Evolutionary conservation across 148 eudicot species (phyloP).

Genomic region (Diospyros lotus): DNA sequence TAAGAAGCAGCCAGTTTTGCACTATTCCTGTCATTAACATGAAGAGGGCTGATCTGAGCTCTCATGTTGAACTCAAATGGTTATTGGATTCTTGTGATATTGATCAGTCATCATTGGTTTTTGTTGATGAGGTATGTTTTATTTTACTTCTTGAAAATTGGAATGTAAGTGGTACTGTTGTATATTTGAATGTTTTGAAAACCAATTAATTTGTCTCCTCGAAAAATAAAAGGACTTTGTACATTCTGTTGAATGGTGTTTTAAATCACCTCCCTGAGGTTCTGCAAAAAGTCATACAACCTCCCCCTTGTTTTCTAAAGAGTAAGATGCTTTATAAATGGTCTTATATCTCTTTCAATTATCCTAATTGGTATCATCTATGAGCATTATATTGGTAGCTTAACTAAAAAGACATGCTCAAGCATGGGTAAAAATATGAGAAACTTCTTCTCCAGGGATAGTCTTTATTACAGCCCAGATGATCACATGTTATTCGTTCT

Average conservation of each 20-base stretch:
- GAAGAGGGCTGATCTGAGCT: slow-evolving; percentile 39
- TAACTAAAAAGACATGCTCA: too few species aligned
- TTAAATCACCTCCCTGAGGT: neutral
- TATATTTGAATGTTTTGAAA: too few species aligned
- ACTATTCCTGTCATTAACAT: slow-evolving; percentile 46
- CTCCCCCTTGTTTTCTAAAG: neutral
- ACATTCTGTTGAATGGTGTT: neutral
- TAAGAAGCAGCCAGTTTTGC: slow-evolving; percentile 22
- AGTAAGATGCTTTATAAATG: neutral
- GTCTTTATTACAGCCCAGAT: too few species aligned
- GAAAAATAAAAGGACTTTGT: neutral
- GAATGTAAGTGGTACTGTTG: neutral
- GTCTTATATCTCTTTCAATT: neutral
- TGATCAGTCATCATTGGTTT: slow-evolving; percentile 32
- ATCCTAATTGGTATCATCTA: neutral
- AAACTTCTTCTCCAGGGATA: too few species aligned
- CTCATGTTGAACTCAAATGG: slow-evolving; percentile 38
- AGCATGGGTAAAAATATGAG: too few species aligned
- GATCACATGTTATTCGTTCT: too few species aligned
- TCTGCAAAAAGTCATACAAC: neutral
- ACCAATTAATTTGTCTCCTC: too few species aligned
- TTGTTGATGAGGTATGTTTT: slow-evolving; percentile 37
- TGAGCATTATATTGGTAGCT: too few species aligned
- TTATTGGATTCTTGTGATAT: slow-evolving; percentile 35
- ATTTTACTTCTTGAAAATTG: neutral